Percentiles rank a stretch among this genome's conserved stretches.
Evolutionary conservation across 177 flowering plant genomes (phyloP).

Genomic region (Telopea speciosissima): DNA sequence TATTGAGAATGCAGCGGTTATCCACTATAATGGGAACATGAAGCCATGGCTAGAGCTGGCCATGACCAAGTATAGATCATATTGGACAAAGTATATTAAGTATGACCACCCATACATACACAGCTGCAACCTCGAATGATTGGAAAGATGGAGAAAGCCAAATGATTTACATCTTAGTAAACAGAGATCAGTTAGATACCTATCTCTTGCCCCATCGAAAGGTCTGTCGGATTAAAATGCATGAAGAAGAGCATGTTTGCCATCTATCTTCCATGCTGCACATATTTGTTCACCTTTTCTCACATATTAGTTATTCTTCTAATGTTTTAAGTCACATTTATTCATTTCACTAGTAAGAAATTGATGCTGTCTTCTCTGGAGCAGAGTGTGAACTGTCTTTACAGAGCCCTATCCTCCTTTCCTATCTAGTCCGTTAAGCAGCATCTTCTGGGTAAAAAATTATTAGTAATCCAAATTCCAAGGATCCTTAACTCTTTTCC

Average conservation of each 20-base stretch:
- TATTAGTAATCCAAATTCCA: too few relatives aligned
- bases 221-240: not conserved
- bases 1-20: conserved; percentile 80
- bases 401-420: too few relatives aligned
- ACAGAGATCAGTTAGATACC: not conserved
- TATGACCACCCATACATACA: conserved; percentile 72
- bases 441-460: too few relatives aligned
- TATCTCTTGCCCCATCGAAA: not conserved
- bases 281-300: too few relatives aligned
- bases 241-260: not conserved
- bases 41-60: conserved; percentile 97
- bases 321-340: too few relatives aligned
- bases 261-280: too few relatives aligned
- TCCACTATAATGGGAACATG: conserved; percentile 98
- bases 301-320: too few relatives aligned
- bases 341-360: too few relatives aligned
- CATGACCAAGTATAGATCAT: conserved; percentile 80
- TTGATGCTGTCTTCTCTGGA: too few relatives aligned
- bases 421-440: too few relatives aligned
- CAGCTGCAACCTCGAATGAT: conserved; percentile 60
- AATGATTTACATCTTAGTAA: not conserved
- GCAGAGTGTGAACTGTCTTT: too few relatives aligned
- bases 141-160: not conserved
- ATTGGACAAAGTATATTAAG: conserved; percentile 91
- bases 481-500: too few relatives aligned